Base-by-base conservation (phyloP, 2,329 filamentous ascomycete genomes). In the Trematosphaeria pertusa region DNA sequence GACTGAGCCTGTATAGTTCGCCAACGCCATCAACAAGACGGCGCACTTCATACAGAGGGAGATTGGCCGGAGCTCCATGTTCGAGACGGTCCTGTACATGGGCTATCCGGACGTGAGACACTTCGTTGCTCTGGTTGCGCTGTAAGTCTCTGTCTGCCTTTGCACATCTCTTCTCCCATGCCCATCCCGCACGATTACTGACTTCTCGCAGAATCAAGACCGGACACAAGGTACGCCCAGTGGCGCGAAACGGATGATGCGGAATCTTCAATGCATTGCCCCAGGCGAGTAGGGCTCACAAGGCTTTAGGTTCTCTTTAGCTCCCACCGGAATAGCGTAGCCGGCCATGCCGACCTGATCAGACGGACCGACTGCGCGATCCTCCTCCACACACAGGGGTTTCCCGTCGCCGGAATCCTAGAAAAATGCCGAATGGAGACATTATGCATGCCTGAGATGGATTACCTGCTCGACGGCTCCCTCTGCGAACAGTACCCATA, bases 21-120 rank as follows among this genome's bases (percentile, higher is more conserved):
- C 58, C 2, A 61, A 73, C 35, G 70, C 70, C 2, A 54, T 62
- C 20, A 63, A 67, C n/a, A 62, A 58, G 36, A 62, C 57, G 9
- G 67, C 67, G n/a, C 50, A 61, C 19, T 69, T 69, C 30, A 54
- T 72, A 32, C 49, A 61, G 2, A 56, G 54, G 28, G 54, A 68
- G 11, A 61, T 70, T 24, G 64, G 67, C 3, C 50, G 57, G 24
- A 66, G 69, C 40, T 49, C 58, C 2, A 56, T 56, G 39, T 65
- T 64, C 26, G 54, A 59, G 37, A 65, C 62, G 0, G 50, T 65
- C 12, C 47, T 65, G 52, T 67, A 64, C 38, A 58, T 65, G 44
- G 64, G 64, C 1, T 48, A 51, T 37, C 57, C 58, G 60, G 75
- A 77, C 46, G 38, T 73, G n/a, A 61, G 70, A 10, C 71, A 74